phyloP scores from a whole-genome alignment of 345 rosid species.

The Heritiera littoralis region DNA sequence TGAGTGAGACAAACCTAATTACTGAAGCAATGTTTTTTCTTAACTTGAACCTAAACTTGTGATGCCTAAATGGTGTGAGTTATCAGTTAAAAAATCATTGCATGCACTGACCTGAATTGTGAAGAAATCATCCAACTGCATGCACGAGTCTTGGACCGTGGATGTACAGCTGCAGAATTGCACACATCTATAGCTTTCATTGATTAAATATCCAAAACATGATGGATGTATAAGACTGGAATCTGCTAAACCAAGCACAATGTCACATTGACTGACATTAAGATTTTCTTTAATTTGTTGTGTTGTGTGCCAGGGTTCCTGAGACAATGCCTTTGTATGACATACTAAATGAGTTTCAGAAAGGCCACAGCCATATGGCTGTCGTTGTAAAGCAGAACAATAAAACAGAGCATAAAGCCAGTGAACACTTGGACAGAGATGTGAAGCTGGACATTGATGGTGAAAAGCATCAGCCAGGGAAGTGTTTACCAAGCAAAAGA shows the following conservation, averaged over 20 bases:
- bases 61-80: neutral
- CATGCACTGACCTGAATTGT: neutral
- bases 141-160: neutral
- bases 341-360: slow-evolving; percentile 69
- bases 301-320: slow-evolving; percentile 39
- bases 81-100: neutral
- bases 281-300: neutral
- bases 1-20: neutral
- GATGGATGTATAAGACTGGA: neutral
- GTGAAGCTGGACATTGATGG: slow-evolving; percentile 43
- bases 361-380: slow-evolving; percentile 78
- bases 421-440: slow-evolving; percentile 27
- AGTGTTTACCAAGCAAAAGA: slow-evolving; percentile 32
- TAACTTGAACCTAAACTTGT: neutral
- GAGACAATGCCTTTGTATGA: slow-evolving; percentile 61
- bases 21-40: neutral
- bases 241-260: neutral
- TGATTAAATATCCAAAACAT: neutral
- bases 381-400: slow-evolving; percentile 46
- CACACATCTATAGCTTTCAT: neutral
- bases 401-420: slow-evolving; percentile 22
- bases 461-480: slow-evolving; percentile 27
- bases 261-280: neutral
- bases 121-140: neutral
- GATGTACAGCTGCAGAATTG: neutral